Conservation (phyloP, 768 basidiomycete species). For the Boletus vinaceobasis region DNA sequence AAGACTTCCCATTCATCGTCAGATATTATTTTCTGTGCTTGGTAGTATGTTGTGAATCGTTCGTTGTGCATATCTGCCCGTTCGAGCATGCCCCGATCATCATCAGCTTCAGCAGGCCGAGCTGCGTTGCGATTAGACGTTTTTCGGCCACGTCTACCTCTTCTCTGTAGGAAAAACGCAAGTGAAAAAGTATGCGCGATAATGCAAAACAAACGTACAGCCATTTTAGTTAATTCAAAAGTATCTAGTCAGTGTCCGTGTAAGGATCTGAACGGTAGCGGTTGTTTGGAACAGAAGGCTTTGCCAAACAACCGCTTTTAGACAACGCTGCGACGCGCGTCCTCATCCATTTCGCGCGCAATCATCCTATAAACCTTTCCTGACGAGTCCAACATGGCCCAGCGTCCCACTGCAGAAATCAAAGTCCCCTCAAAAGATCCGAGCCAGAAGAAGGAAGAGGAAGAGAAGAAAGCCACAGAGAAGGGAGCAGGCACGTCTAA, state of each 20-base stretch:
- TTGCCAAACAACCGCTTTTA: constrained; percentile 32
- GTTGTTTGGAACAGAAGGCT: constrained; percentile 33
- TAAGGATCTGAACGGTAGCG: not conserved
- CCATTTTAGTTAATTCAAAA: constrained; percentile 7
- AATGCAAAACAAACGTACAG: constrained; percentile 9
- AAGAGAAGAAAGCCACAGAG: constrained; percentile 40
- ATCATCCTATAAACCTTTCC: constrained; percentile 3
- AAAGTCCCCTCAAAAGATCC: constrained; percentile 72
- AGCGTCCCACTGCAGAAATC: constrained; percentile 56
- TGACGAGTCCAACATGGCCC: constrained; percentile 47
- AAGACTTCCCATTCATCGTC: constrained; percentile 80
- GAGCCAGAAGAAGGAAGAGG: constrained; percentile 57
- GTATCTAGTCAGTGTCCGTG: not conserved
- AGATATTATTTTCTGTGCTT: constrained; percentile 69
- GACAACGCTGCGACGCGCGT: constrained; percentile 29
- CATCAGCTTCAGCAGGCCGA: constrained; percentile 27
- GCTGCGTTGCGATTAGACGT: constrained; percentile 10
- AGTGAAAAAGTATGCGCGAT: not conserved
- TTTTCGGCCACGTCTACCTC: constrained; percentile 13
- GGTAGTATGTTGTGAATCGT: constrained; percentile 65
- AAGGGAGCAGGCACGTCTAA: constrained; percentile 59
- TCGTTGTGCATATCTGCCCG: constrained; percentile 69
- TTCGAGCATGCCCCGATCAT: constrained; percentile 49
- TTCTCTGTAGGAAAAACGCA: constrained; percentile 10
- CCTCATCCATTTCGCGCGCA: constrained; percentile 9